Evolutionary conservation across 768 basidiomycete genomes (phyloP), one percentile per base, ranked within the genome.

Genomic region (Tephrocybe sp.): DNA sequence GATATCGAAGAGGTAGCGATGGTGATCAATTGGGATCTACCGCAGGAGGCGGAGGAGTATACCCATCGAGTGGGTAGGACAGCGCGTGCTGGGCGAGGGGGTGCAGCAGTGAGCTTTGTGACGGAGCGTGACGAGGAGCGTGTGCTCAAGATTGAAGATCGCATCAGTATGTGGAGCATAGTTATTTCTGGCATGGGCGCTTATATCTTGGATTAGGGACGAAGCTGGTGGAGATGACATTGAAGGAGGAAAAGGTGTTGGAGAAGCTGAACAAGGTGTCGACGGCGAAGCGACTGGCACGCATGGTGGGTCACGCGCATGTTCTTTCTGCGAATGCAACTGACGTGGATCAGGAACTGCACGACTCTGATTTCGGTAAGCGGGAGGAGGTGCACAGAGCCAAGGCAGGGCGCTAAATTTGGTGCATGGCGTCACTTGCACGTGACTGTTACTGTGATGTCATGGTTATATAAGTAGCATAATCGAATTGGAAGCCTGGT

Each of bases 11-110:
- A 95, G 58, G 95, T 99, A 10, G 93, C 90, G 10, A 84, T 98
- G 75, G 93, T 99, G 17, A 77, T 99, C 51, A 98, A 99, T 58
- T 99, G 95, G 94, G 96, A 99, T 67, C 73, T 98, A 56, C 97
- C 97, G 12, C 76, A 79, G 11, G 85, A 87, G 63, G 79, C 92
- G 4, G 96, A 96, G 67, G 95, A 96, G 65, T 99, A 99, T 64
- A 90, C 93, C 1, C 97, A 99, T 72, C 82, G 97, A 18, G 97
- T 99, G 1, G 94, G 94, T 38, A 72, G 94, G 63, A 98, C 94
- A 20, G 94, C 94, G 25, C 85, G 94, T 60, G 90, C 88, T 10
- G 97, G 97, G 5, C 79, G 83, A 61, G 90, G 88, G 2, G 97
- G 97, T 61, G 73, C 94, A 43, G 93, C 93, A 0, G 77, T 98